Percentiles rank a stretch among this genome's conserved stretches.
Conservation (phyloP, 2,329 filamentous ascomycete species). For the Aotearoamyces nothofagi region DNA sequence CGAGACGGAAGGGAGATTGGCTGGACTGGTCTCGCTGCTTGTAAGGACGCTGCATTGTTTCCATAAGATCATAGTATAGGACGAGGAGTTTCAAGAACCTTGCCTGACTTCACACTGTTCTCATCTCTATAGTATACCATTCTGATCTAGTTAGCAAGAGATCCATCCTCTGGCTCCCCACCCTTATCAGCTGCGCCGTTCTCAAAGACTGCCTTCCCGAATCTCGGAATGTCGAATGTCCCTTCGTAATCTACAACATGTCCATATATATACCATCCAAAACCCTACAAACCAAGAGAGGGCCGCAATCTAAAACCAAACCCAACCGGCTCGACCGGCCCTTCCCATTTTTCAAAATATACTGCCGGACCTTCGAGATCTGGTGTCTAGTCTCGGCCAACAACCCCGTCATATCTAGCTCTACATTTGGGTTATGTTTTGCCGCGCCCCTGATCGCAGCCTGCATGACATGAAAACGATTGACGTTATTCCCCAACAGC, state of each 20-base stretch:
- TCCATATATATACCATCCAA: too few relatives aligned
- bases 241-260: conserved; percentile 29
- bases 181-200: conserved; percentile 3
- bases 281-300: neutral
- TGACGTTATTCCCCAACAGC: conserved; percentile 27
- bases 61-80: too few relatives aligned
- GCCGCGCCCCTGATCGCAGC: conserved; percentile 34
- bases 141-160: too few relatives aligned
- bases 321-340: too few relatives aligned
- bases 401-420: conserved; percentile 27
- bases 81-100: too few relatives aligned
- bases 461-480: conserved; percentile 41
- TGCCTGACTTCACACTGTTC: too few relatives aligned
- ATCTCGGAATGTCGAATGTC: conserved; percentile 32
- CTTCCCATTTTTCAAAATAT: conserved; percentile 34
- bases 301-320: conserved; percentile 2
- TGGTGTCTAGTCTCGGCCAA: conserved; percentile 30
- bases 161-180: too few relatives aligned
- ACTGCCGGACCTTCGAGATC: conserved; percentile 32
- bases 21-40: too few relatives aligned
- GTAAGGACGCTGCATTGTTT: too few relatives aligned
- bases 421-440: conserved; percentile 30
- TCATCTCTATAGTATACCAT: too few relatives aligned
- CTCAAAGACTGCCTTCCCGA: conserved; percentile 19
- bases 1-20: too few relatives aligned